phyloP scores from a whole-genome alignment of 495 filamentous ascomycete genomes.

The Niebla homalea region DNA sequence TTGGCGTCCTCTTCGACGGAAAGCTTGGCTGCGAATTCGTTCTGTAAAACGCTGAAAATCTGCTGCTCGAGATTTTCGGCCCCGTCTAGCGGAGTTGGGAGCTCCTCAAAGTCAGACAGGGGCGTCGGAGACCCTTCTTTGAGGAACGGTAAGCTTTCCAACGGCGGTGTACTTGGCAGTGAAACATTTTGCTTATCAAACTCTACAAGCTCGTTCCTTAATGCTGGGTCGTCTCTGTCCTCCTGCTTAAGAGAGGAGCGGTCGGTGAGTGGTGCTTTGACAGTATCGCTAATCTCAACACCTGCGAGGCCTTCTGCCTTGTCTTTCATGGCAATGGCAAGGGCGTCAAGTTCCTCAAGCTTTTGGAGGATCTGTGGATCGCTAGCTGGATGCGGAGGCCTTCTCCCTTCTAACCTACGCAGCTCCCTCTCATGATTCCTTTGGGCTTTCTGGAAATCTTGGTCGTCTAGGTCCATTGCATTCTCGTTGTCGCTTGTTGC shows the following conservation, averaged over 20 bases:
- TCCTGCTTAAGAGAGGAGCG: constrained; percentile 12
- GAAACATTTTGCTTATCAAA: neutral
- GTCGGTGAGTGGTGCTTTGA: constrained; percentile 5
- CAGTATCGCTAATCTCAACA: constrained; percentile 2
- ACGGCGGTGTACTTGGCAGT: constrained; percentile 15
- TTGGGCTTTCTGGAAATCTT: constrained; percentile 37
- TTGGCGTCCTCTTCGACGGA: constrained; percentile 29
- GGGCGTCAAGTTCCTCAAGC: constrained; percentile 32
- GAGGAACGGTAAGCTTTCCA: constrained; percentile 38
- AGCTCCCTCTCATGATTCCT: constrained; percentile 35
- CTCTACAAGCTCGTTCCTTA: constrained; percentile 2
- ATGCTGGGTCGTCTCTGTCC: constrained; percentile 11
- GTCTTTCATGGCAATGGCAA: constrained; percentile 25
- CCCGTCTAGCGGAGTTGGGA: constrained; percentile 28
- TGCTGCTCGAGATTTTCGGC: constrained; percentile 26
- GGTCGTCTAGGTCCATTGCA: constrained; percentile 30
- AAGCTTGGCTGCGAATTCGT: constrained; percentile 29
- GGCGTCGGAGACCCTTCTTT: constrained; percentile 34
- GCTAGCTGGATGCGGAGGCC: constrained; percentile 32
- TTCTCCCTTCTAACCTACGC: constrained; percentile 29
- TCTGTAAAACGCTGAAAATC: constrained; percentile 26
- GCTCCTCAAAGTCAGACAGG: constrained; percentile 35
- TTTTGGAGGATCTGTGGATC: constrained; percentile 33
- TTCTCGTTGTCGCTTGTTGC: constrained; percentile 7
- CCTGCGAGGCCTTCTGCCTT: constrained; percentile 14